Evolutionary conservation across 2,329 filamentous ascomycete species (phyloP).

Genomic region (Onygena corvina): DNA sequence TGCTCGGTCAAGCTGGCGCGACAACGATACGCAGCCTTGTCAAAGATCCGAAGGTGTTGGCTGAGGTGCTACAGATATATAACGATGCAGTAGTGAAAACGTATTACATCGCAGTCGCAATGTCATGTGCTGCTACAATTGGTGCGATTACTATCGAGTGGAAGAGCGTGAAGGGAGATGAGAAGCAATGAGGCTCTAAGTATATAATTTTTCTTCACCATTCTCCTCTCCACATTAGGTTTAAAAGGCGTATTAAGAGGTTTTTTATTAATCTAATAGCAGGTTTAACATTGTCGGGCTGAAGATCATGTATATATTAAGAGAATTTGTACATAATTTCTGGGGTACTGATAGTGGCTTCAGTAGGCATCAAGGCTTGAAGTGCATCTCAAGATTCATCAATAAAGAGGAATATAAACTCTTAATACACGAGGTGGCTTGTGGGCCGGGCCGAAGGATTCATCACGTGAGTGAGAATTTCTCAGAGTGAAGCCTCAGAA

Average conservation of each 20-base stretch:
- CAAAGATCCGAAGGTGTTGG: conserved; percentile 15
- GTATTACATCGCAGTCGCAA: conserved; percentile 13
- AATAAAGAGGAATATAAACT: too few relatives aligned
- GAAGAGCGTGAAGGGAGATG: conserved; percentile 7
- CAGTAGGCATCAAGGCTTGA: too few relatives aligned
- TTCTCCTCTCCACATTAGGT: not conserved
- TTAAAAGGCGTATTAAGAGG: not conserved
- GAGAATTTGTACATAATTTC: too few relatives aligned
- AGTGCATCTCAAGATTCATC: too few relatives aligned
- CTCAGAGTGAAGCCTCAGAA: too few relatives aligned
- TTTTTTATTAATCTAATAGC: too few relatives aligned
- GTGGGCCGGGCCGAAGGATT: too few relatives aligned
- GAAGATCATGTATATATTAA: too few relatives aligned
- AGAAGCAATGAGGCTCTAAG: not conserved
- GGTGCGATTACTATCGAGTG: conserved; percentile 7
- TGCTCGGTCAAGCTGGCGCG: conserved; percentile 27
- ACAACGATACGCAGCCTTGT: conserved; percentile 27
- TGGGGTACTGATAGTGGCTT: too few relatives aligned
- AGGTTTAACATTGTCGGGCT: too few relatives aligned
- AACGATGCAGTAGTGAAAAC: conserved; percentile 29
- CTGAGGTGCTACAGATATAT: conserved; percentile 26
- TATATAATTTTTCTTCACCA: not conserved
- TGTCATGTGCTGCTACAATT: conserved; percentile 7
- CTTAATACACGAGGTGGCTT: too few relatives aligned
- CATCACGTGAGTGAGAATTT: too few relatives aligned